Conservation (phyloP, 768 basidiomycete genomes). For the Hydnomerulius pinastri region DNA sequence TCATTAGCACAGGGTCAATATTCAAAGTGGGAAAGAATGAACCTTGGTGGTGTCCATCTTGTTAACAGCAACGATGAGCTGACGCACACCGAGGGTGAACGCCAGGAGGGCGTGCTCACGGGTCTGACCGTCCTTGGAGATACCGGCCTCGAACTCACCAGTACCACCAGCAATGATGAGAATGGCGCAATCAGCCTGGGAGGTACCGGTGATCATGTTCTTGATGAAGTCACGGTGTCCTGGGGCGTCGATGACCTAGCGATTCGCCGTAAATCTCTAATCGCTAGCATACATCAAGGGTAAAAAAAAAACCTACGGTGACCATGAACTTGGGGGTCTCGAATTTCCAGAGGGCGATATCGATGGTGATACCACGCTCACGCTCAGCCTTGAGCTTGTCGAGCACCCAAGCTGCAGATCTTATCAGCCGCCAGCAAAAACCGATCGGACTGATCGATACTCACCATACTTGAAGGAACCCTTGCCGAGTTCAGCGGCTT, state of each 20-base stretch:
- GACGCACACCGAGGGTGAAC: constrained; percentile 99
- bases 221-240: constrained; percentile 99
- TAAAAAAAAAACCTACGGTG: constrained; percentile 60
- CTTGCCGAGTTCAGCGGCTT: constrained; percentile 99
- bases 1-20: constrained; percentile 1
- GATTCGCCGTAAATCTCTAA: constrained; percentile 4
- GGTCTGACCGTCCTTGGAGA: constrained; percentile 99
- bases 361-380: constrained; percentile 99
- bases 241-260: constrained; percentile 96
- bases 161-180: constrained; percentile 99
- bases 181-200: constrained; percentile 99
- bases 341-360: constrained; percentile 99
- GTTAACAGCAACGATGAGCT: constrained; percentile 99
- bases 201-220: constrained; percentile 99
- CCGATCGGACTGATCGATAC: constrained; percentile 33
- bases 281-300: not conserved
- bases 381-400: constrained; percentile 99
- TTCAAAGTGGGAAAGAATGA: constrained; percentile 20
- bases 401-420: constrained; percentile 90
- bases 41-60: constrained; percentile 99
- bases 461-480: constrained; percentile 96
- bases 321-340: constrained; percentile 98
- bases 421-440: constrained; percentile 20
- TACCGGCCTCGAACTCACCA: constrained; percentile 99
- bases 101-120: constrained; percentile 99